Base-by-base conservation (phyloP, 306 rosid genomes). In the Prunus armeniaca region DNA sequence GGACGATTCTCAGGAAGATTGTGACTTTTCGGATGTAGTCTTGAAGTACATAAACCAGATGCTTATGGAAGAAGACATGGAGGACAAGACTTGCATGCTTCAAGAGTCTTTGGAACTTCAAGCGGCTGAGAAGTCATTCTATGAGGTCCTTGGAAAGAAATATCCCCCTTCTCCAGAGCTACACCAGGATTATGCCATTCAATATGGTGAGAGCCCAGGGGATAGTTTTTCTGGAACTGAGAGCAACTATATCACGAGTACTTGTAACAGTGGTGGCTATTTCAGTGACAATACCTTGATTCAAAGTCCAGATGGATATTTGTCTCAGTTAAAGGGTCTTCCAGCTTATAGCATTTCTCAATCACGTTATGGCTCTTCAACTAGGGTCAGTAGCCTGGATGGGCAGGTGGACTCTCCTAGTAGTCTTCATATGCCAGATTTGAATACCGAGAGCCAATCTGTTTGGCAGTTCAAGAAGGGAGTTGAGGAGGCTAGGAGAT, bases 41-140 rank as follows among this genome's bases (percentile, higher is more conserved):
- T 88, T 96, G 87, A 76, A 77, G 11, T 96, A 87, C 84, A 96
- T 96, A 63, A 91, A 68, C 84, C 96, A 91, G 86, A 96, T 92
- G 74, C 99, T 96, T 20, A 96, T 96, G 99, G 98, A 96, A 74
- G 98, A 92, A 82, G 99, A 92, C 73, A 78, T 91, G 88, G 99
- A 92, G 78, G 99, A 91, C 55, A 92, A 86, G 86, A 83, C 89
- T 47, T 89, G 96, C 75, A 89, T 88, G 93, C 90, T 87, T 76
- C 93, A 92, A 77, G 97, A 91, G 80, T 95, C 99, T 77, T 82
- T 92, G 81, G 98, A 92, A 83, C 96, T 95, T 87, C 96, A 92
- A 71, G 92, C 89, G 19, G 97, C 99, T 2, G 99, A 92, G 87
- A 91, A 86, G 84, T 80, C 98, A 2, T 88, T 96, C 65, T 96